Evolutionary conservation across 73 alveolate species (phyloP).

Genomic region (Breviolum minutum): DNA sequence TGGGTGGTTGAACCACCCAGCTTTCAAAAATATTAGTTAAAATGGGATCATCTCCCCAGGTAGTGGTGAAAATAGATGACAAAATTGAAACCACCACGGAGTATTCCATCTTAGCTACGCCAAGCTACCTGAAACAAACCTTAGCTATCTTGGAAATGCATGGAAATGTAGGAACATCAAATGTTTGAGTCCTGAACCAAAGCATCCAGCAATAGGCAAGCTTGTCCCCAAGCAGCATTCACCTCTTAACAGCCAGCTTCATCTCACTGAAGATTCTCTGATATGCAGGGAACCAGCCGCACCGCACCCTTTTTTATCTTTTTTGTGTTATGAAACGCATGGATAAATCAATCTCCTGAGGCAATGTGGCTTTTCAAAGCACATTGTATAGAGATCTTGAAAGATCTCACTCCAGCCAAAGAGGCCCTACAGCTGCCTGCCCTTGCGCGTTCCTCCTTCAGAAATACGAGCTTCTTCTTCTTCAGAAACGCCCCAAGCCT

Average conservation of each 20-base stretch:
- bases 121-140: neutral
- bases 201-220: slow-evolving; percentile 81
- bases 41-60: neutral
- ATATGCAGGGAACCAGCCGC: too few species aligned
- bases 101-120: neutral
- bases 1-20: neutral
- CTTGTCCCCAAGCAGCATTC: slow-evolving; percentile 92
- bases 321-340: too few species aligned
- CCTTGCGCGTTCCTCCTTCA: too few species aligned
- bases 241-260: neutral
- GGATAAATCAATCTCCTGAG: neutral
- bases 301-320: too few species aligned
- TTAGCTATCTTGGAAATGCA: neutral
- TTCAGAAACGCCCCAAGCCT: too few species aligned
- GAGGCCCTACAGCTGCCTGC: too few species aligned
- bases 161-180: neutral
- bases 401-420: too few species aligned
- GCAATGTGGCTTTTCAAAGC: too few species aligned
- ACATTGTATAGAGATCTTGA: too few species aligned
- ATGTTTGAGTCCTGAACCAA: neutral
- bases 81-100: neutral
- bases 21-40: neutral
- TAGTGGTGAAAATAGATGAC: neutral
- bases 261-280: too few species aligned
- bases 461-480: too few species aligned